A percentile compares a stretch with the other conserved stretches of the same genome.
These are phyloP conservation scores for Cystobasidiaceae sp. DNA, from an alignment of 1,284 basidiomycete species.

Conservation along the genomic window DNA sequence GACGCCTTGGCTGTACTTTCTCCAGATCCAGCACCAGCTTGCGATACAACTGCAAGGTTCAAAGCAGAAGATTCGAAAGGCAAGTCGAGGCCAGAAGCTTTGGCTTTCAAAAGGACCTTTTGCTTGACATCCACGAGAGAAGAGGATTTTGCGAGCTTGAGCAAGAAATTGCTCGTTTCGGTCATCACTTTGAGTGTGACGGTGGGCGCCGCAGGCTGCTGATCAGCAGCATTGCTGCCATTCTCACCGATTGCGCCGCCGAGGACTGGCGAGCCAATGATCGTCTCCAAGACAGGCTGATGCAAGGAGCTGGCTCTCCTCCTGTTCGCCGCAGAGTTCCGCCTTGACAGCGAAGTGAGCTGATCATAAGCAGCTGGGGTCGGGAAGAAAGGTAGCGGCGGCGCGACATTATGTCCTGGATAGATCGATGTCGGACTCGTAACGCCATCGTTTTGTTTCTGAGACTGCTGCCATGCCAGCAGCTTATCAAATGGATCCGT, in stretches of 20 bases:
- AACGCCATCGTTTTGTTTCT: no score
- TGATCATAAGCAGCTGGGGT: constrained; percentile 27
- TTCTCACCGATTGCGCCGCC: no score
- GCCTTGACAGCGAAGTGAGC: constrained; percentile 1
- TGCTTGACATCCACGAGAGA: constrained; percentile 7
- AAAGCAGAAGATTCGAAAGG: neutral
- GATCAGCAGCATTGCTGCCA: no score
- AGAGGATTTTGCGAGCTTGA: constrained; percentile 18
- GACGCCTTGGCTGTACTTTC: neutral
- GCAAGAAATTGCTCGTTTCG: constrained; percentile 13
- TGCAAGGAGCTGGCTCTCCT: constrained; percentile 26
- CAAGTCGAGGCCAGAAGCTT: constrained; percentile 9
- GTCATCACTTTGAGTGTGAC: constrained; percentile 25
- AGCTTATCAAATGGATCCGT: constrained; percentile 12
- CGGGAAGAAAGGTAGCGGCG: constrained; percentile 34
- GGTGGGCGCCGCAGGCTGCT: neutral
- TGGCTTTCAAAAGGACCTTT: constrained; percentile 1
- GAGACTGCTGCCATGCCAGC: neutral
- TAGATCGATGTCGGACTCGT: no score
- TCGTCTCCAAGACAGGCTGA: constrained; percentile 32
- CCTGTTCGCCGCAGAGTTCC: constrained; percentile 13
- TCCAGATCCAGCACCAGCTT: neutral
- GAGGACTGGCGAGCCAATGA: constrained; percentile 33
- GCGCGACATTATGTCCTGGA: constrained; percentile 9
- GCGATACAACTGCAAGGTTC: neutral